Evolutionary conservation across 2,329 filamentous ascomycete species (phyloP), one percentile per base, ranked within the genome.

Genomic region (Tricladium varicosporioides): DNA sequence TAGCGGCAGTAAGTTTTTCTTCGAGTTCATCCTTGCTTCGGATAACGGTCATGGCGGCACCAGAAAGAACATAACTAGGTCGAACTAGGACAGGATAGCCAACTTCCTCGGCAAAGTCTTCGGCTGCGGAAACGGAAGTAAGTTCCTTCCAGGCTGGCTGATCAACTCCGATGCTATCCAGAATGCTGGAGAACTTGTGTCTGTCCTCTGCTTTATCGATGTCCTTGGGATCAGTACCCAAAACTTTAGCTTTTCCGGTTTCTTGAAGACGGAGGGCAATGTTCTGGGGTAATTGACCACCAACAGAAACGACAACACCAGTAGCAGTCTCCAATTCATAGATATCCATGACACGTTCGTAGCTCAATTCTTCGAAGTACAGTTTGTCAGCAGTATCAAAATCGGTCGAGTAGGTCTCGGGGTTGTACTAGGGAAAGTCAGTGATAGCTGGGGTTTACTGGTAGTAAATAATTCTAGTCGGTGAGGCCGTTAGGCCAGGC

Each of bases 61-160:
- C 94, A 33, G 94, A 97, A 50, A 99, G 86, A 54, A 99, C 94
- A 73, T 99, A 99, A 67, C 85, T 91, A 50, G 94, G 94, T 60
- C 94, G 91, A 63, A 97, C 93, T 51, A 99, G 85, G 43, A 99
- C 94, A 15, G 94, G 94, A 76, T 97, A 99, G 63, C 88, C 86
- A 61, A 97, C 94, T 65, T 85, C 78, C 11, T 91, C 78, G 51
- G 92, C 92, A 67, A 97, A 99, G 61, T 82, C 78, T 77, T 92
- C 88, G n/a, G 92, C 94, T 16, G 90, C 94, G 60, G 87, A 78
- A 60, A 93, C 90, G 14, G 91, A 97, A 31, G 89, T 96, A 42
- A 97, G 85, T 74, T 99, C 94, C 76, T 96, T 96, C 94, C 94
- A 99, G 9, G 91, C 92, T 36, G 94, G 94, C 76, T 99, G 94